phyloP scores from a whole-genome alignment of 73 alveolate species.

The Paramecium biaurelia region DNA sequence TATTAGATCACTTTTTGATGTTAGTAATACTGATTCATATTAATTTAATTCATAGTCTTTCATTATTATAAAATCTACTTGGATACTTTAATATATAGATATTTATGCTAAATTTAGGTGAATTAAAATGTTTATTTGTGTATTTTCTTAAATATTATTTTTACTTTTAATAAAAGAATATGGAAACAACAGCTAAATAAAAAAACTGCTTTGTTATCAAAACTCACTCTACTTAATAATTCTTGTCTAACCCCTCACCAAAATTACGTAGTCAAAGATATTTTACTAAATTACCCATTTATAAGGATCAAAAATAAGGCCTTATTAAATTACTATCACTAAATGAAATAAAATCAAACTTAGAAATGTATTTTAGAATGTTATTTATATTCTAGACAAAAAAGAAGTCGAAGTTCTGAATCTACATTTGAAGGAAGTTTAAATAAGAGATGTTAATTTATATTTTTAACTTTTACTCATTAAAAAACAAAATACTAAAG shows the following conservation, averaged over 20 bases:
- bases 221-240: background rate
- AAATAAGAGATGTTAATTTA: background rate
- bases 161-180: background rate
- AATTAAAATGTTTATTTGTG: background rate
- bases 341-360: background rate
- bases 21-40: background rate
- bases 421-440: background rate
- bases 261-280: background rate
- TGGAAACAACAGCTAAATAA: background rate
- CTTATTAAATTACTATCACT: background rate
- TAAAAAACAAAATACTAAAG: background rate
- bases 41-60: background rate
- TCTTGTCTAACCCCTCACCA: background rate
- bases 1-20: background rate
- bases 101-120: background rate
- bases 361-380: background rate
- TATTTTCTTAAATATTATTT: background rate
- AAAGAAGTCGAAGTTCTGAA: background rate
- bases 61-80: background rate
- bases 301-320: background rate
- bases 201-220: constrained; percentile 13
- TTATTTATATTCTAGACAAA: background rate
- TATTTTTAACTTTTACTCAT: background rate
- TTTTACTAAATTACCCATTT: background rate
- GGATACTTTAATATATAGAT: background rate